Base-by-base conservation (phyloP, 2,329 filamentous ascomycete species). In the Achaetomium macrosporum region DNA sequence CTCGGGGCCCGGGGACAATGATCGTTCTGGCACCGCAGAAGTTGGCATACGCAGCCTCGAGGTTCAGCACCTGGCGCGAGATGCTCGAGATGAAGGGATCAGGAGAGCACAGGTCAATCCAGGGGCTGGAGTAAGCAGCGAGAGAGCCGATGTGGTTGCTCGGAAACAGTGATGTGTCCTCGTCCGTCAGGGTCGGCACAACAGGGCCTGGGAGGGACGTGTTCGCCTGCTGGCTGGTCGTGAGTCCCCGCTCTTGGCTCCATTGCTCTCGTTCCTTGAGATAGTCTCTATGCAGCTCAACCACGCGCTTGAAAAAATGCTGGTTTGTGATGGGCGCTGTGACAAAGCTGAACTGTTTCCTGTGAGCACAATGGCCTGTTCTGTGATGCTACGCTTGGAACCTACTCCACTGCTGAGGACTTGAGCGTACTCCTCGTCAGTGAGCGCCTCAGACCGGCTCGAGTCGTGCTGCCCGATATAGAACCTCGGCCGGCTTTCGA, bases 1-100 rank as follows among this genome's bases (percentile, higher is more conserved):
- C 76, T 58, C 80, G 79, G 3, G 93, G 93, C 0, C 90, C 90
- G 1, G 86, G 84, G 30, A 99, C 76, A 47, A 97, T 75, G 54
- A 97, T 77, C 69, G 87, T 95, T 51, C 84, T 83, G 44, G 93
- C 80, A 35, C 95, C 95, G 65, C 90, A 96, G 71, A 97, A 99
- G 57, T 90, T 91, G 58, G 95, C 93, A 71, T 96, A 99, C 45
- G 90, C 88, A 44, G 97, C 80, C 68, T 99, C 93, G 37, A 96
- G 78, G 66, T 90, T 90, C 58, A 99, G 76, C 7, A 95, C 87
- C 71, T 96, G 92, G 42, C 88, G 83, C 35, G 92, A 96, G 54
- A 97, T 79, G 67, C 88, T 88, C 8, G 90, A 84, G 57, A 97
- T 84, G 57, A 92, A 70, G 7, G 90, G 88, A 67, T 96, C 87